Evolutionary conservation across 2,329 filamentous ascomycete species (phyloP).

Genomic region (Phialocephala sp.): DNA sequence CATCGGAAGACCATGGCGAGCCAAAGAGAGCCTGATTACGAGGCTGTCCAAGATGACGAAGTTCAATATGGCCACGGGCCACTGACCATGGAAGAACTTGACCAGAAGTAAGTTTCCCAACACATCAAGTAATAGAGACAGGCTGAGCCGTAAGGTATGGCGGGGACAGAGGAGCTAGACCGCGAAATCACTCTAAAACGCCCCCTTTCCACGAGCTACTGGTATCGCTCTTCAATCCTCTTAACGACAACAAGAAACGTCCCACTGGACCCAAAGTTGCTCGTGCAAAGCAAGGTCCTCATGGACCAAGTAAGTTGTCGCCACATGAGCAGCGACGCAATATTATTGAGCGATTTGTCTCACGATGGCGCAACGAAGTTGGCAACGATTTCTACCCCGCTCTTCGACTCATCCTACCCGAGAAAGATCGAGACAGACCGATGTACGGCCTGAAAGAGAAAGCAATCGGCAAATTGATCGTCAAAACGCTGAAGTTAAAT

Average conservation of each 20-base stretch:
- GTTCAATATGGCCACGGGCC: conserved; percentile 54
- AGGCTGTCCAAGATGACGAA: conserved; percentile 48
- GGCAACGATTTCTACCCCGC: conserved; percentile 94
- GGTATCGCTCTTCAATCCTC: conserved; percentile 78
- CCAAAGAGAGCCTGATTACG: conserved; percentile 29
- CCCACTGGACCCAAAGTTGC: conserved; percentile 55
- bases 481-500: conserved; percentile 91
- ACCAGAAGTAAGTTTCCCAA: conserved; percentile 33
- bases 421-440: conserved; percentile 88
- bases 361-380: conserved; percentile 84
- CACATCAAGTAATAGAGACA: neutral
- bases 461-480: conserved; percentile 85
- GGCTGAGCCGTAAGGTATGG: conserved; percentile 9
- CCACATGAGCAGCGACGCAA: conserved; percentile 79
- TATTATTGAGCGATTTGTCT: conserved; percentile 87
- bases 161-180: neutral
- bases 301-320: conserved; percentile 62
- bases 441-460: conserved; percentile 97
- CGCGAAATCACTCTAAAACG: conserved; percentile 74
- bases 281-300: conserved; percentile 63
- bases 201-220: conserved; percentile 83
- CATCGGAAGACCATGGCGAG: conserved; percentile 9
- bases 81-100: conserved; percentile 39
- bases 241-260: conserved; percentile 74
- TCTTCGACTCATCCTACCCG: conserved; percentile 86